Base-by-base conservation (phyloP, 1,139 yeast genomes). In the Meyerozyma athensensis region DNA sequence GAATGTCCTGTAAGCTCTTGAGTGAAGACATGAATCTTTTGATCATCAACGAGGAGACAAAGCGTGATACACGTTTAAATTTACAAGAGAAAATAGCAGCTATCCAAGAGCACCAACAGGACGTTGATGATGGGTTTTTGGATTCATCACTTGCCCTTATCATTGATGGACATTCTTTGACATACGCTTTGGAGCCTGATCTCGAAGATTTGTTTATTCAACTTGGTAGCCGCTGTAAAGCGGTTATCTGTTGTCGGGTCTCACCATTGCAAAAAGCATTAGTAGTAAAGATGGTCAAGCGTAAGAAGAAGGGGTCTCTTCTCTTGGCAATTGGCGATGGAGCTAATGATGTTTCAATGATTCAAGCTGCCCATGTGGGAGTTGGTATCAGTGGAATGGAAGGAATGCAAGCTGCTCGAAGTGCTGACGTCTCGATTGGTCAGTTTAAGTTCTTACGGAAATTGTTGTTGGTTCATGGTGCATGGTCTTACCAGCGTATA, bases 371-470 rank as follows among this genome's bases (percentile, higher is more conserved):
- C 0, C 96, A 92, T 60, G 96, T 92, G 36, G 99, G 99, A 43
- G 95, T 92, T 33, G 99, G 99, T 56, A 92, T 92, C 48, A 86
- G 94, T 54, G 99, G 99, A 50, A 86, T 87, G 86, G 98, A 94
- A 65, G 99, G 99, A 50, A 90, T 90, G 89, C 99, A 94, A 61
- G 98, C 98, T 7, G 97, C 98, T 0, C 75, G 98, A 60, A 82
- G 95, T 60, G 98, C 99, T 0, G 99, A 94, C 68, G 80, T 92
- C 43, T 90, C 97, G 1, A 87, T 94, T 61, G 98, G 97, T 0
- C 98, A 94, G 58, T 94, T 94, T 74, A 80, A 82, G 56, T 92
- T 77, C 56, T 72, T 94, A 63, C 77, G 79, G 49, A 90, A 86
- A 55, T 63, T 94, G 40, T 64, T 94, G 36, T 69, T 94, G 35